phyloP scores from a whole-genome alignment of 2,329 filamentous ascomycete genomes.

The Colletotrichum orchidophilum region DNA sequence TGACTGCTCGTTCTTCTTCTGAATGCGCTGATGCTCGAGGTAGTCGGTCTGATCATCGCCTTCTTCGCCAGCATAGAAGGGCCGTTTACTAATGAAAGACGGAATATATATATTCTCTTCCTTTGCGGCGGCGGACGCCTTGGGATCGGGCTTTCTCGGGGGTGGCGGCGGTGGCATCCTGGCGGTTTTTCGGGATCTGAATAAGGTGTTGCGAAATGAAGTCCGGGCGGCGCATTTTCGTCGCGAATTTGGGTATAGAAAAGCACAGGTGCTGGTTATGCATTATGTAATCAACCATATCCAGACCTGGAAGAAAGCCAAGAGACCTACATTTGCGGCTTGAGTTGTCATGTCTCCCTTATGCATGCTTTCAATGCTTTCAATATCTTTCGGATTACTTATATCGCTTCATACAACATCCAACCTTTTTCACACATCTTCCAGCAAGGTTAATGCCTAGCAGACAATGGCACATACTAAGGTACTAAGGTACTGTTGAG shows the following conservation, averaged over 20 bases:
- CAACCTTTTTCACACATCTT: too few relatives aligned
- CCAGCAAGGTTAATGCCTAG: too few relatives aligned
- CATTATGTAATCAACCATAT: not conserved
- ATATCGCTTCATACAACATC: too few relatives aligned
- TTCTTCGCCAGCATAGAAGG: conserved; percentile 90
- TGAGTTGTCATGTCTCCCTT: not conserved
- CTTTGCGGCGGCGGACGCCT: conserved; percentile 64
- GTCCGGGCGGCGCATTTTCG: not conserved
- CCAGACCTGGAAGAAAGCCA: not conserved
- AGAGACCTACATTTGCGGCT: not conserved
- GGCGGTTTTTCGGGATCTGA: not conserved
- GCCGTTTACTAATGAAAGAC: conserved; percentile 96
- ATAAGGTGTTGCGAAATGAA: not conserved
- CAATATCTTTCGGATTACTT: too few relatives aligned
- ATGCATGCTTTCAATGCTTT: too few relatives aligned
- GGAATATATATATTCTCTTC: conserved; percentile 99
- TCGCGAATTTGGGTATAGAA: conserved; percentile 13
- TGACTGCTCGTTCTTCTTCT: conserved; percentile 77
- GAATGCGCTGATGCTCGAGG: conserved; percentile 92
- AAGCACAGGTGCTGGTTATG: not conserved
- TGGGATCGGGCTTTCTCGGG: conserved; percentile 43
- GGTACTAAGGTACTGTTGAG: too few relatives aligned
- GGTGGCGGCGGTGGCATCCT: conserved; percentile 41
- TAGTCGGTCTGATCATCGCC: conserved; percentile 84
- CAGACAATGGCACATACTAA: too few relatives aligned